Evolutionary conservation across 208 protist species (phyloP).

Genomic region (Phytomonas sp.): DNA sequence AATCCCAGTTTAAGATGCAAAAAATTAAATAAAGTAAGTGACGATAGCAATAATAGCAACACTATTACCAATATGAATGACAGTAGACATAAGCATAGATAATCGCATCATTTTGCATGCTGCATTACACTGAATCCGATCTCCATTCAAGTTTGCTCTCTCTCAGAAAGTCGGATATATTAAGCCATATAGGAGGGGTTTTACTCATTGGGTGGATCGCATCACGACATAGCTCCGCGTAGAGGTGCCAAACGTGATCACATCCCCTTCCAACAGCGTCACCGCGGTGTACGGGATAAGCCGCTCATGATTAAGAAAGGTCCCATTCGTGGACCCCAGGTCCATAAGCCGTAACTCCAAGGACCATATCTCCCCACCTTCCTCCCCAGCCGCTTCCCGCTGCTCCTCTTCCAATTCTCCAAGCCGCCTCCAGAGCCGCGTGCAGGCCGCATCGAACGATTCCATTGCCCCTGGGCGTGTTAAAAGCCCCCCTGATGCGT

Average conservation of each 20-base stretch:
- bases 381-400: constrained; percentile 20
- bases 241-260: constrained; percentile 64
- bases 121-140: neutral
- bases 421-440: constrained; percentile 18
- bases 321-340: constrained; percentile 68
- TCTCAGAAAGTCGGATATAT: neutral
- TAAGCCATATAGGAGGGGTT: neutral
- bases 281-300: constrained; percentile 23
- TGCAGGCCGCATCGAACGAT: constrained; percentile 6
- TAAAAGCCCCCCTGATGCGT: neutral
- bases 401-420: constrained; percentile 23
- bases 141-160: neutral
- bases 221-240: constrained; percentile 69
- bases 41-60: too few species aligned
- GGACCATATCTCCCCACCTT: constrained; percentile 29
- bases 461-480: neutral
- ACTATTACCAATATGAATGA: too few species aligned
- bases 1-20: neutral
- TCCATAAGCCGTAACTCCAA: constrained; percentile 68
- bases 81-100: neutral
- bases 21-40: constrained; percentile 3
- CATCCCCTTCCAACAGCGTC: constrained; percentile 57
- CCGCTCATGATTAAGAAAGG: constrained; percentile 44
- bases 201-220: constrained; percentile 13
- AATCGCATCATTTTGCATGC: neutral